phyloP scores from a whole-genome alignment of 2,329 filamentous ascomycete genomes.

The Paraphaeosphaeria sporulosa region DNA sequence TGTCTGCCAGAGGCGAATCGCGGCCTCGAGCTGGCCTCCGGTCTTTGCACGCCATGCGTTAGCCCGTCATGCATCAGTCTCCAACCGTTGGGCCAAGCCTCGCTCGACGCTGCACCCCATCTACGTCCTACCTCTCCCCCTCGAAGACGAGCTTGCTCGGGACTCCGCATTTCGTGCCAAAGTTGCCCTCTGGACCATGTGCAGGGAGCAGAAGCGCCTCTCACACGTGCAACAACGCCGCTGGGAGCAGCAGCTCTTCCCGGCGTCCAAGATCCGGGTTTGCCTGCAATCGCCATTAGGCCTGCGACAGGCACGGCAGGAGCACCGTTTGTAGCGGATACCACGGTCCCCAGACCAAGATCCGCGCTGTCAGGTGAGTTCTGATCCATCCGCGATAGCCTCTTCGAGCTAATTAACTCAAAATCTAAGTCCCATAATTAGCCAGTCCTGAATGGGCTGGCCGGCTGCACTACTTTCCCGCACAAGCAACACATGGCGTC shows the following conservation, averaged over 20 bases:
- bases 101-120: constrained; percentile 2
- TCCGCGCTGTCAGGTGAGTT: constrained; percentile 47
- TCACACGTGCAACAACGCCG: constrained; percentile 17
- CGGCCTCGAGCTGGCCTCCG: constrained; percentile 30
- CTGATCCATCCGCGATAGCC: constrained; percentile 19
- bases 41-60: constrained; percentile 30
- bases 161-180: constrained; percentile 31
- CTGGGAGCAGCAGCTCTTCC: constrained; percentile 8
- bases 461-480: constrained; percentile 29
- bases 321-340: constrained; percentile 27
- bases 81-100: constrained; percentile 30
- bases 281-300: background rate
- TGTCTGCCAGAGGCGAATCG: constrained; percentile 40
- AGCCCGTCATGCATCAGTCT: constrained; percentile 22
- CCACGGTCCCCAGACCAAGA: constrained; percentile 21
- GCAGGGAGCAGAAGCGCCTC: constrained; percentile 3
- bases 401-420: constrained; percentile 45
- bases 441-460: constrained; percentile 18
- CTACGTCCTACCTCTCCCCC: background rate
- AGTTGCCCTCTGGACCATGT: constrained; percentile 17
- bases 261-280: constrained; percentile 17
- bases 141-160: constrained; percentile 17
- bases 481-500: constrained; percentile 22
- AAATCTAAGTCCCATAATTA: constrained; percentile 45
- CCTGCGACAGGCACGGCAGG: constrained; percentile 7